phyloP scores from a whole-genome alignment of 192 early-diverging fungal genomes.

The Helicostylum pulchrum region DNA sequence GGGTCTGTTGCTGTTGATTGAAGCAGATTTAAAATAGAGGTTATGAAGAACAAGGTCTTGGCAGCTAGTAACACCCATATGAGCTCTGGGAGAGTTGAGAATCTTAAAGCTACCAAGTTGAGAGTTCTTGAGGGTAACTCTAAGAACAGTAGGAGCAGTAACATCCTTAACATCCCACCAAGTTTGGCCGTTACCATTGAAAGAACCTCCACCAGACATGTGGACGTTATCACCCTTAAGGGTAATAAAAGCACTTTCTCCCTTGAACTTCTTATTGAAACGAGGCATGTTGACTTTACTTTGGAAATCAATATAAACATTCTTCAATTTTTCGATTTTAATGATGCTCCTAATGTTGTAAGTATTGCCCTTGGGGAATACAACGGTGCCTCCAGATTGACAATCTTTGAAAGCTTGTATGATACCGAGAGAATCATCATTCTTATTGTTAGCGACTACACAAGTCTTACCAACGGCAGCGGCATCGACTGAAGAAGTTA shows the following conservation, averaged over 20 bases:
- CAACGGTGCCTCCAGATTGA: slow-evolving; percentile 20
- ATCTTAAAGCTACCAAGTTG: slow-evolving; percentile 21
- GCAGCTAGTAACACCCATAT: slow-evolving; percentile 14
- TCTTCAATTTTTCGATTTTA: slow-evolving; percentile 1
- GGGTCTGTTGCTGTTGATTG: slow-evolving; percentile 20
- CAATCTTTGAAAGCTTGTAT: slow-evolving; percentile 9
- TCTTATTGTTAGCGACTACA: slow-evolving; percentile 10
- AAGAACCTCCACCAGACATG: slow-evolving; percentile 17
- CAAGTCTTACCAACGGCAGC: slow-evolving; percentile 10
- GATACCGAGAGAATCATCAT: slow-evolving; percentile 15
- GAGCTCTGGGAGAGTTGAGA: slow-evolving; percentile 21
- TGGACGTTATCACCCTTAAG: slow-evolving; percentile 14
- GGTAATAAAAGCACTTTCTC: slow-evolving; percentile 13
- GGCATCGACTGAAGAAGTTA: slow-evolving; percentile 5
- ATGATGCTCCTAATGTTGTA: slow-evolving; percentile 16
- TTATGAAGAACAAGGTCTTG: slow-evolving; percentile 8
- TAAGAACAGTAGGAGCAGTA: slow-evolving; percentile 19
- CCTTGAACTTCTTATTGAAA: slow-evolving; percentile 1
- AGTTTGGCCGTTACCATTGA: slow-evolving; percentile 22
- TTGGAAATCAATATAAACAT: slow-evolving; percentile 15
- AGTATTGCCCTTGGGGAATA: slow-evolving; percentile 6
- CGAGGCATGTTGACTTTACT: slow-evolving; percentile 15
- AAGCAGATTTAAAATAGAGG: slow-evolving; percentile 18
- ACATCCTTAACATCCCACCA: slow-evolving; percentile 23
- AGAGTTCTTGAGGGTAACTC: slow-evolving; percentile 15